Percentiles rank a stretch among this genome's conserved stretches.
phyloP scores from a whole-genome alignment of 2,329 filamentous ascomycete genomes.

The Tolypocladium nubicola region DNA sequence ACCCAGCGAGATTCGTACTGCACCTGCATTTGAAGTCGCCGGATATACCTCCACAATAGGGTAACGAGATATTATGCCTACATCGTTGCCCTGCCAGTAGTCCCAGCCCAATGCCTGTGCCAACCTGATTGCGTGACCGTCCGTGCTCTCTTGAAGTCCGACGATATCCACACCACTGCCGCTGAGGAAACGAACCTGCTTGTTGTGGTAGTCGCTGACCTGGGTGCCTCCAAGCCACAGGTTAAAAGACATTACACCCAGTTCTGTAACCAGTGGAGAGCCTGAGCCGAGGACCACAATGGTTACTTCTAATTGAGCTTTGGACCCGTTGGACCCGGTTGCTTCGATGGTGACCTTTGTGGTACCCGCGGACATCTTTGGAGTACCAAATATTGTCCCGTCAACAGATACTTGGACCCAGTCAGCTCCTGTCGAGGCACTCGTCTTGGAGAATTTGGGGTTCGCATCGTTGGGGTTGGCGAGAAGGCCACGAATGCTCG shows the following conservation, averaged over 20 bases:
- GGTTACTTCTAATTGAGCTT: constrained; percentile 11
- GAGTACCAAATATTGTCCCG: constrained; percentile 22
- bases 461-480: constrained; percentile 6
- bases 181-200: constrained; percentile 25
- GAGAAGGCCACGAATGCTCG: constrained; percentile 20
- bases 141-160: constrained; percentile 24
- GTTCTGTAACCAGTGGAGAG: constrained; percentile 15
- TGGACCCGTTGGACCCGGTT: constrained; percentile 9
- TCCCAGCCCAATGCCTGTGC: constrained; percentile 27
- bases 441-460: constrained; percentile 13
- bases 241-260: constrained; percentile 24
- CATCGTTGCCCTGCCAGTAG: constrained; percentile 19
- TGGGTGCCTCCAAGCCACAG: constrained; percentile 25
- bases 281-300: constrained; percentile 17
- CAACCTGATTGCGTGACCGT: constrained; percentile 18
- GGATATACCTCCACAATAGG: constrained; percentile 19
- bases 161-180: constrained; percentile 21
- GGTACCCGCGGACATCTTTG: constrained; percentile 2
- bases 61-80: constrained; percentile 25
- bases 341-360: constrained; percentile 14
- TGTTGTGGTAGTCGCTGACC: constrained; percentile 26
- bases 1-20: constrained; percentile 23
- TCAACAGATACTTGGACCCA: constrained; percentile 19
- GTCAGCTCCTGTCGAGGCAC: constrained; percentile 6
- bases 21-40: constrained; percentile 16